Percentiles rank a stretch among this genome's conserved stretches.
These are phyloP conservation scores for Rosa persica DNA, from an alignment of 306 rosid genomes.

Conservation along the genomic window DNA sequence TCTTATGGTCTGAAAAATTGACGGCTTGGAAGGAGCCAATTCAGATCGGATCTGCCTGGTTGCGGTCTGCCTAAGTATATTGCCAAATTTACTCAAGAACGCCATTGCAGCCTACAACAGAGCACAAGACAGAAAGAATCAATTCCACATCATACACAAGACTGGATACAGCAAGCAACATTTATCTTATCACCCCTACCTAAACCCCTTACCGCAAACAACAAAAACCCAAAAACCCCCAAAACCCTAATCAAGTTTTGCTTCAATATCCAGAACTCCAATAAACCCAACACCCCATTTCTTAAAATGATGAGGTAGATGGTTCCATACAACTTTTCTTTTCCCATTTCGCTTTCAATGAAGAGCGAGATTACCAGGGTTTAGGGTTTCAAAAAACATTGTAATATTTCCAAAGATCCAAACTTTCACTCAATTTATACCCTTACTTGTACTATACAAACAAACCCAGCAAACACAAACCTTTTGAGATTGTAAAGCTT, in stretches of 20 bases:
- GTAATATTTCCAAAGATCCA: background rate
- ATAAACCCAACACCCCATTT: background rate
- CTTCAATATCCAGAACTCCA: background rate
- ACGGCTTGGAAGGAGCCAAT: slow-evolving; percentile 43
- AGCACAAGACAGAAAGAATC: background rate
- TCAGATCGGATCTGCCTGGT: slow-evolving; percentile 45
- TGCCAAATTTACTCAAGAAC: slow-evolving; percentile 76
- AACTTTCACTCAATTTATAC: background rate
- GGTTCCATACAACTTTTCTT: background rate
- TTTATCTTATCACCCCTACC: background rate
- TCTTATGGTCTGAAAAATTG: slow-evolving; percentile 63
- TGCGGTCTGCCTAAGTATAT: slow-evolving; percentile 52
- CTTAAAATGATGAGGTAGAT: background rate
- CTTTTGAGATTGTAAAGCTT: background rate
- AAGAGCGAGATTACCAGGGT: background rate
- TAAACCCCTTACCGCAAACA: background rate
- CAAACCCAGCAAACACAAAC: background rate
- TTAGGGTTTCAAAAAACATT: background rate
- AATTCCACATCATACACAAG: background rate
- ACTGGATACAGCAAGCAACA: background rate
- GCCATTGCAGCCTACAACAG: slow-evolving; percentile 60
- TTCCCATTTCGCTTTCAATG: background rate
- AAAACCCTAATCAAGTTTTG: background rate
- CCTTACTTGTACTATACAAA: background rate
- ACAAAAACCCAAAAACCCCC: background rate